Evolutionary conservation across 1,284 basidiomycete genomes (phyloP).

Genomic region (Ceratobasidium sp.): DNA sequence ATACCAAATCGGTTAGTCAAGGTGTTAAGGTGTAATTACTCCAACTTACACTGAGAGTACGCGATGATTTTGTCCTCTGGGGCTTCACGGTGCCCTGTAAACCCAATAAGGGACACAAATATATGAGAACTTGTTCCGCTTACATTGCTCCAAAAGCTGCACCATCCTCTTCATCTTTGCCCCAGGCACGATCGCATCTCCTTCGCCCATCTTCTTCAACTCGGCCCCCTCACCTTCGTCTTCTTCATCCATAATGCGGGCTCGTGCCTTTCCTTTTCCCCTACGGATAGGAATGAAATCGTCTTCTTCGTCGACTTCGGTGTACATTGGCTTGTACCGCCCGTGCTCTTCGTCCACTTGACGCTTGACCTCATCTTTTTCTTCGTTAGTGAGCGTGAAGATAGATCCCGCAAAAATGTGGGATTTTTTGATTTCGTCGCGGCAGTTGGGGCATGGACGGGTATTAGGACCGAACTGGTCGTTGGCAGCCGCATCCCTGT

Average conservation of each 20-base stretch:
- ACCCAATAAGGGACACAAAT: not conserved
- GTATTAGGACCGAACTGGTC: slow-evolving; percentile 62
- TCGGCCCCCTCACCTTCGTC: slow-evolving; percentile 23
- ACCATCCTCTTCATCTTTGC: slow-evolving; percentile 76
- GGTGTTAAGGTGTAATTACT: not conserved
- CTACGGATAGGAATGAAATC: slow-evolving; percentile 43
- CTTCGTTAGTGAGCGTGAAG: slow-evolving; percentile 69
- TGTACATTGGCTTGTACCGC: slow-evolving; percentile 42
- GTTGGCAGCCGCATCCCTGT: slow-evolving; percentile 67
- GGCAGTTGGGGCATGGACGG: slow-evolving; percentile 66
- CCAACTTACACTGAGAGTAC: slow-evolving; percentile 75
- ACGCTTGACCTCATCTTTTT: slow-evolving; percentile 55
- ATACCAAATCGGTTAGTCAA: slow-evolving; percentile 11
- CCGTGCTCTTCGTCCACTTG: slow-evolving; percentile 51
- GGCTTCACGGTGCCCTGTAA: slow-evolving; percentile 58
- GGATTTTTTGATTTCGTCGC: slow-evolving; percentile 63
- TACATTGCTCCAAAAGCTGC: slow-evolving; percentile 67
- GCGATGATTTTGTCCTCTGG: slow-evolving; percentile 76
- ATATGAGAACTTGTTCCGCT: not conserved
- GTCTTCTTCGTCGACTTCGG: slow-evolving; percentile 37
- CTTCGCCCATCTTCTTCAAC: slow-evolving; percentile 24
- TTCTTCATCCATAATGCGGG: slow-evolving; percentile 8
- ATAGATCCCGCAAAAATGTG: slow-evolving; percentile 69
- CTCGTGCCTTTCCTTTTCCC: slow-evolving; percentile 56
- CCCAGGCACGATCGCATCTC: slow-evolving; percentile 69